phyloP scores from a whole-genome alignment of 2,329 filamentous ascomycete genomes.

The Tolypocladium nubicola region DNA sequence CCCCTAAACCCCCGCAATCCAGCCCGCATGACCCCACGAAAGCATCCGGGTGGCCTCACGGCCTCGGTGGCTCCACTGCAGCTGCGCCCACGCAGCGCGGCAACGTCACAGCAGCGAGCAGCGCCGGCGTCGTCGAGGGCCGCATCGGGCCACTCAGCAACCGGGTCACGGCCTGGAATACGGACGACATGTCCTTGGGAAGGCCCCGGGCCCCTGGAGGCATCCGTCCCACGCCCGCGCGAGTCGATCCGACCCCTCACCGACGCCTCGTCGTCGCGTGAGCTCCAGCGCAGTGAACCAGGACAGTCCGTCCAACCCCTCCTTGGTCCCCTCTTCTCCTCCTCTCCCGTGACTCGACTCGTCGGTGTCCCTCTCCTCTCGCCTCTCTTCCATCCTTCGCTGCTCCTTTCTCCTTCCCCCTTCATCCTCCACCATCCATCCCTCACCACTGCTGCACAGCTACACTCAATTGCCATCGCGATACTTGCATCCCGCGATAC shows the following conservation, averaged over 20 bases:
- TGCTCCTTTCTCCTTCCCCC: slow-evolving; percentile 6
- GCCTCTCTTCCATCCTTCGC: background rate
- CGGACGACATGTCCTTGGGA: too few relatives aligned
- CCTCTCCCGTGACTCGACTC: slow-evolving; percentile 1
- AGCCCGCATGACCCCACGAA: slow-evolving; percentile 15
- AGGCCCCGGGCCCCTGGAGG: background rate
- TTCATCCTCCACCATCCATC: slow-evolving; percentile 10
- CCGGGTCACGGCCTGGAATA: background rate
- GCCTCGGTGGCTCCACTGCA: background rate
- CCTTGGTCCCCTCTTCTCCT: background rate
- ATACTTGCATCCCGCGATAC: background rate
- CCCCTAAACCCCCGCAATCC: slow-evolving; percentile 15
- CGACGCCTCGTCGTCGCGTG: slow-evolving; percentile 1
- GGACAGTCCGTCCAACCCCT: background rate
- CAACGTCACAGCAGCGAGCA: background rate
- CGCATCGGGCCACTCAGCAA: background rate
- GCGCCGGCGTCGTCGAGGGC: background rate
- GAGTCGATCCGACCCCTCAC: background rate
- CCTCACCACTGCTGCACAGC: slow-evolving; percentile 10
- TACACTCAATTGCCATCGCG: slow-evolving; percentile 1
- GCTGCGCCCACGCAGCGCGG: background rate
- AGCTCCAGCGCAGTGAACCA: background rate
- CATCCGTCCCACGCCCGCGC: background rate
- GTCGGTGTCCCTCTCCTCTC: background rate
- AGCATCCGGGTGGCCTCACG: slow-evolving; percentile 1